phyloP scores from a whole-genome alignment of 306 rosid species.

The Rosa lucieae region DNA sequence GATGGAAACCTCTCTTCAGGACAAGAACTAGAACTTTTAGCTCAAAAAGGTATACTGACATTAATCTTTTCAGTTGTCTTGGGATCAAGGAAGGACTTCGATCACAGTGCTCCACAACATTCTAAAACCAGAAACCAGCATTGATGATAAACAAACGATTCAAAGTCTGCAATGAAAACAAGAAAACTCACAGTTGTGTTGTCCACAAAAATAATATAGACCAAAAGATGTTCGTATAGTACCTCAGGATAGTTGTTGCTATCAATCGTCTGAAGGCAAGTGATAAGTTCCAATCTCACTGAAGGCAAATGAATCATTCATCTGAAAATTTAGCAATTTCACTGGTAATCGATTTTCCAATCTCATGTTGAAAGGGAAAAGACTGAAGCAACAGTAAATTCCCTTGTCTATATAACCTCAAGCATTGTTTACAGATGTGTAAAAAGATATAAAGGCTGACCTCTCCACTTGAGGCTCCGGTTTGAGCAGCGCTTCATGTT shows the following conservation, averaged over 20 bases:
- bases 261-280: conserved; percentile 74
- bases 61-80: conserved; percentile 86
- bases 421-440: too few relatives aligned
- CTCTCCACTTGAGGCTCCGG: too few relatives aligned
- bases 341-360: too few relatives aligned
- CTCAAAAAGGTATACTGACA: conserved; percentile 41
- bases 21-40: conserved; percentile 26
- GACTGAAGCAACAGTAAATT: too few relatives aligned
- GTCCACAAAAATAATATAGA: conserved; percentile 6
- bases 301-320: too few relatives aligned
- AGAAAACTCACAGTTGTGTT: conserved; percentile 18
- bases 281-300: conserved; percentile 46
- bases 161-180: conserved; percentile 71
- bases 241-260: conserved; percentile 96
- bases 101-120: conserved; percentile 82
- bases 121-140: conserved; percentile 94
- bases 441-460: too few relatives aligned
- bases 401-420: too few relatives aligned
- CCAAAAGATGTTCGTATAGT: conserved; percentile 14
- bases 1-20: too few relatives aligned
- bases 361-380: too few relatives aligned
- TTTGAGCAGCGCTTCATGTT: too few relatives aligned
- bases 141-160: conserved; percentile 96
- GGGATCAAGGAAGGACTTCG: conserved; percentile 85
- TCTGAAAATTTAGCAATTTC: too few relatives aligned